phyloP scores from a whole-genome alignment of 306 rosid species.

The Rosa rugosa region DNA sequence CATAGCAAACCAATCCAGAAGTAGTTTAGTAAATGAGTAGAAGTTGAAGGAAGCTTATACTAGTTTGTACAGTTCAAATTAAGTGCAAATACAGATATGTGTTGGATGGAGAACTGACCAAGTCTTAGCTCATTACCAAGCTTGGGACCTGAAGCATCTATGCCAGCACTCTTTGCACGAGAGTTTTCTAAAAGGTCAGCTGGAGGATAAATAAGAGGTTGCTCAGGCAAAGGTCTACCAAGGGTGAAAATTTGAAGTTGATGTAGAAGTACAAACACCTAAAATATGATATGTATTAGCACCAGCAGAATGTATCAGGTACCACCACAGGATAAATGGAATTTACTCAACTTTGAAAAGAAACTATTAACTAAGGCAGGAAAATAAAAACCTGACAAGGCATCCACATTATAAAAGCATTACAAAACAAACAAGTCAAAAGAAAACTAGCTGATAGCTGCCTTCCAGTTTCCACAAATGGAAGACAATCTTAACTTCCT shows the following conservation, averaged over 20 bases:
- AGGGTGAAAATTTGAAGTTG: constrained; percentile 83
- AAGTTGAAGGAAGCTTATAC: not conserved
- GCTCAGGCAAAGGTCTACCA: constrained; percentile 76
- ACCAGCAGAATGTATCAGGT: not conserved
- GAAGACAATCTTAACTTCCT: not conserved
- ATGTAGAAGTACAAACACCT: constrained; percentile 86
- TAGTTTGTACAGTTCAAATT: not conserved
- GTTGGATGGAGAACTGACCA: constrained; percentile 55
- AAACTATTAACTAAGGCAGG: not conserved
- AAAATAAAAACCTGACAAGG: not conserved
- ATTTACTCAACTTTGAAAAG: not conserved
- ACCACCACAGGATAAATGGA: not conserved
- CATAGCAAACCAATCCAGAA: constrained; percentile 23
- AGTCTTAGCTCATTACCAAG: constrained; percentile 72
- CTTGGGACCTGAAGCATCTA: constrained; percentile 65
- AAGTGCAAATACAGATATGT: not conserved
- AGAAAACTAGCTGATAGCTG: not conserved
- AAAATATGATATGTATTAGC: constrained; percentile 23
- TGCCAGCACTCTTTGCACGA: constrained; percentile 58
- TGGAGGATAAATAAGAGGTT: constrained; percentile 61
- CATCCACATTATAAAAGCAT: not conserved
- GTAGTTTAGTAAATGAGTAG: not conserved
- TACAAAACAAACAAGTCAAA: not conserved
- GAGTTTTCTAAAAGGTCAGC: constrained; percentile 43
- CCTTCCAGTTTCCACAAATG: not conserved